phyloP scores from a whole-genome alignment of 768 basidiomycete species.

The Mycena rosella region DNA sequence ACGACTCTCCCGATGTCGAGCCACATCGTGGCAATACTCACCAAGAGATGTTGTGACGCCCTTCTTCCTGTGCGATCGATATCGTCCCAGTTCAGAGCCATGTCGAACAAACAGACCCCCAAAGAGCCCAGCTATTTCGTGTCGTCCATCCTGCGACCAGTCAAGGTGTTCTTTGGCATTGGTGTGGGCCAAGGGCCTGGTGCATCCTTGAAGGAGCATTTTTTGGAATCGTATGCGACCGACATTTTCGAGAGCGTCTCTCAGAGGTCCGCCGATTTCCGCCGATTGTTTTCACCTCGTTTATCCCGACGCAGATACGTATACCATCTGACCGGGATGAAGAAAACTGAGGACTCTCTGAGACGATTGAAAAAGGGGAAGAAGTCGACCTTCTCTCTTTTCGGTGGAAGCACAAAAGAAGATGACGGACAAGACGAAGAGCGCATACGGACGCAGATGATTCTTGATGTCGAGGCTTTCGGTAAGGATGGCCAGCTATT shows the following conservation, averaged over 20 bases:
- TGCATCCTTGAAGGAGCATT: conserved; percentile 64
- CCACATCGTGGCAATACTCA: conserved; percentile 79
- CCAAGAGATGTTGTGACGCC: conserved; percentile 86
- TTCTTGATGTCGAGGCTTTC: conserved; percentile 88
- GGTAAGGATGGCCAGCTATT: conserved; percentile 80
- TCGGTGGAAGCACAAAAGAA: conserved; percentile 65
- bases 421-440: conserved; percentile 90
- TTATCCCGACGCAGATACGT: conserved; percentile 69
- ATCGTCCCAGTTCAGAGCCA: conserved; percentile 90
- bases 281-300: background rate
- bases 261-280: conserved; percentile 61
- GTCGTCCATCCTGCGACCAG: conserved; percentile 80
- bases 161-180: conserved; percentile 79
- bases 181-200: conserved; percentile 72
- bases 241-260: conserved; percentile 81
- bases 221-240: conserved; percentile 63
- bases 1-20: conserved; percentile 70
- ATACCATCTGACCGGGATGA: conserved; percentile 83
- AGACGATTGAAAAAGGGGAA: conserved; percentile 90
- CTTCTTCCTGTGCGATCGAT: conserved; percentile 89
- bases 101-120: conserved; percentile 79
- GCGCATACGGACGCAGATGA: conserved; percentile 86
- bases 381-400: conserved; percentile 82
- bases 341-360: conserved; percentile 93
- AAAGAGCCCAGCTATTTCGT: conserved; percentile 92